Percentiles rank a stretch among this genome's conserved stretches.
Evolutionary conservation across 345 rosid species (phyloP).

Genomic region (Kernera saxatilis): DNA sequence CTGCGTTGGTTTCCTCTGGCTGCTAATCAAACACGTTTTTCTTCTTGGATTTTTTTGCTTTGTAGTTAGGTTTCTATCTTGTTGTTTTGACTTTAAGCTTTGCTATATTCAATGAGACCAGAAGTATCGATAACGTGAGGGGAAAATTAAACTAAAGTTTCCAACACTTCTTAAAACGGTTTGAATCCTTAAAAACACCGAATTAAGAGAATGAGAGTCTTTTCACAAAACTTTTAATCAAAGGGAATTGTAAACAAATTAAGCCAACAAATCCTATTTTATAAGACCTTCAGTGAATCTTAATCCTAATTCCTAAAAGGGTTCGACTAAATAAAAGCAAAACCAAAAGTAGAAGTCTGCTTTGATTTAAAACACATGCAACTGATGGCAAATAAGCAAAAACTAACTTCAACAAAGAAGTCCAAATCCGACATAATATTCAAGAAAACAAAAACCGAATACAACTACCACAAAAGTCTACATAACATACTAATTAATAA

Average conservation of each 20-base stretch:
- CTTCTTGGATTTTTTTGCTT: not conserved
- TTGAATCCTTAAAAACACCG: not conserved
- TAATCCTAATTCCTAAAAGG: not conserved
- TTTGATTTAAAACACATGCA: not conserved
- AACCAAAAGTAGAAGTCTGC: not conserved
- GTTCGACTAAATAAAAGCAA: not conserved
- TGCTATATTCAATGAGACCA: not conserved
- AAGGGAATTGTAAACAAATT: not conserved
- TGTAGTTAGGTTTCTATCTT: slow-evolving; percentile 21
- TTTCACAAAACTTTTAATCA: not conserved
- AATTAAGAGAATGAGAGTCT: not conserved
- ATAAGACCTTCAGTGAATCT: not conserved
- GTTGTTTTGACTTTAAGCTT: slow-evolving; percentile 12
- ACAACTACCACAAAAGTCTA: slow-evolving; percentile 2
- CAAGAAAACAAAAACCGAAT: not conserved
- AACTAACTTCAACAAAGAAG: not conserved
- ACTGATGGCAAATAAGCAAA: not conserved
- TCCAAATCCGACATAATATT: not conserved
- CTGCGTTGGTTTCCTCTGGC: not conserved
- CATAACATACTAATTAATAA: not conserved
- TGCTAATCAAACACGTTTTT: slow-evolving; percentile 6
- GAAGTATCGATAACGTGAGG: not conserved
- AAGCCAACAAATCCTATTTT: not conserved
- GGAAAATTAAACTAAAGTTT: too few relatives aligned
- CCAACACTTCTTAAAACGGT: not conserved